Percentiles rank a stretch among this genome's conserved stretches.
phyloP scores from a whole-genome alignment of 2,329 filamentous ascomycete species.

The Colletotrichum echinochloae region DNA sequence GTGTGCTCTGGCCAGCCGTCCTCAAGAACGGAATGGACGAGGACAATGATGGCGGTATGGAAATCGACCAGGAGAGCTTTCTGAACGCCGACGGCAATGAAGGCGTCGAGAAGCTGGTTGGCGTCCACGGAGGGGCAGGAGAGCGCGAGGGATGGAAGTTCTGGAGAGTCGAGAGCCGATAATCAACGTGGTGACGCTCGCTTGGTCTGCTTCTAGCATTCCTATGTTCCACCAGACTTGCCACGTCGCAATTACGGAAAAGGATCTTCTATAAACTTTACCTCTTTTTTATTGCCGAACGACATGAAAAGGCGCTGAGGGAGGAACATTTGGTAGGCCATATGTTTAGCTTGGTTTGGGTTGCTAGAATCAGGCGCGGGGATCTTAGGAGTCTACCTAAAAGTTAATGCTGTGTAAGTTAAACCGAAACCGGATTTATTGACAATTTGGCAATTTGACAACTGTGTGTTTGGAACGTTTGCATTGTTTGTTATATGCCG shows the following conservation, averaged over 20 bases:
- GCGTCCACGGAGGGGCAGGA: constrained; percentile 76
- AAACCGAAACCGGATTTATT: background rate
- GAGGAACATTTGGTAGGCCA: constrained; percentile 18
- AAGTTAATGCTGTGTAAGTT: constrained; percentile 14
- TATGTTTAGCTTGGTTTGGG: constrained; percentile 12
- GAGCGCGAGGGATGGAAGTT: constrained; percentile 88
- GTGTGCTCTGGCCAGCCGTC: constrained; percentile 93
- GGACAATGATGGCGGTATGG: constrained; percentile 83
- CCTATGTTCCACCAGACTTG: constrained; percentile 1
- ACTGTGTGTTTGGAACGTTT: background rate
- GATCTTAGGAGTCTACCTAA: constrained; percentile 27
- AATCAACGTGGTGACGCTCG: constrained; percentile 4
- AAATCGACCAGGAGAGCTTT: constrained; percentile 89
- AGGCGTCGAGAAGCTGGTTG: constrained; percentile 86
- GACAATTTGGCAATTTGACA: too few species aligned
- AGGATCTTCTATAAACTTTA: background rate
- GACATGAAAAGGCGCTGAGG: constrained; percentile 31
- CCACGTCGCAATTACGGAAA: constrained; percentile 15
- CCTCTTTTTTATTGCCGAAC: constrained; percentile 17
- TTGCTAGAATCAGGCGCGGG: constrained; percentile 21
- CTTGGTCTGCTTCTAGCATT: constrained; percentile 11
- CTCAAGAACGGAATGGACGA: constrained; percentile 86
- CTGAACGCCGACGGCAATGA: constrained; percentile 85
- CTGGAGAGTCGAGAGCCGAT: constrained; percentile 73
- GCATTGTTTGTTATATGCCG: background rate